phyloP scores from a whole-genome alignment of 139 green algal species.

The Chlorella sp. region DNA sequence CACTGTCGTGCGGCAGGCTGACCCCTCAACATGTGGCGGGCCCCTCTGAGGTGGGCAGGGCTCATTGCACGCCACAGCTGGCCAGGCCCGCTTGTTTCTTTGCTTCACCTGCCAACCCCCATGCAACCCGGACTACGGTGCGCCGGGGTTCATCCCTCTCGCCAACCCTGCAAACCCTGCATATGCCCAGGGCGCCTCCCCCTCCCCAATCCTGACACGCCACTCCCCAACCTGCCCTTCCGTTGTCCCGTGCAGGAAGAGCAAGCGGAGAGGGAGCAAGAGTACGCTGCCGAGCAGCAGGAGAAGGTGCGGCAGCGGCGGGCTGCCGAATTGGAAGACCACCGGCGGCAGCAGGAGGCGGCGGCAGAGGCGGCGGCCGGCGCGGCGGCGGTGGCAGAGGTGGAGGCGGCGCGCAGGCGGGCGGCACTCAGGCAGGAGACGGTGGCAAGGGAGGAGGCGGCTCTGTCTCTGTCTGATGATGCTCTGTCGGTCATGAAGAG shows the following conservation, averaged over 20 bases:
- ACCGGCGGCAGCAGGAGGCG: conserved; percentile 1
- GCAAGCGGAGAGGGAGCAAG: neutral
- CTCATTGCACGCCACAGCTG: too few species aligned
- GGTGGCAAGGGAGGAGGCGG: conserved; percentile 15
- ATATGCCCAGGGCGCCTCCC: neutral
- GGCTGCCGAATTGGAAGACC: neutral
- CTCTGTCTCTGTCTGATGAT: conserved; percentile 8
- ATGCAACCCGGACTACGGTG: too few species aligned
- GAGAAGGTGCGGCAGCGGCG: neutral
- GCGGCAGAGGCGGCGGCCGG: neutral
- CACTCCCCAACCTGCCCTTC: neutral
- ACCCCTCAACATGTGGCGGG: neutral
- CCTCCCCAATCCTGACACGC: neutral
- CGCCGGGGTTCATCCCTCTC: too few species aligned
- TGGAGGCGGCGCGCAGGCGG: neutral
- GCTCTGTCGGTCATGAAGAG: conserved; percentile 5
- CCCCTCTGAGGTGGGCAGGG: too few species aligned
- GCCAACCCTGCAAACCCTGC: too few species aligned
- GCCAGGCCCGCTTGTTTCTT: too few species aligned
- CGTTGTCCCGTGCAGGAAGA: neutral
- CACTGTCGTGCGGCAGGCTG: too few species aligned
- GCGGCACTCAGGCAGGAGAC: neutral
- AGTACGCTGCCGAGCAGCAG: neutral
- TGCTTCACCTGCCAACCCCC: too few species aligned
- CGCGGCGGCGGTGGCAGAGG: neutral